phyloP scores from a whole-genome alignment of 108 stramenopile species.

The Ochromonas danica region DNA sequence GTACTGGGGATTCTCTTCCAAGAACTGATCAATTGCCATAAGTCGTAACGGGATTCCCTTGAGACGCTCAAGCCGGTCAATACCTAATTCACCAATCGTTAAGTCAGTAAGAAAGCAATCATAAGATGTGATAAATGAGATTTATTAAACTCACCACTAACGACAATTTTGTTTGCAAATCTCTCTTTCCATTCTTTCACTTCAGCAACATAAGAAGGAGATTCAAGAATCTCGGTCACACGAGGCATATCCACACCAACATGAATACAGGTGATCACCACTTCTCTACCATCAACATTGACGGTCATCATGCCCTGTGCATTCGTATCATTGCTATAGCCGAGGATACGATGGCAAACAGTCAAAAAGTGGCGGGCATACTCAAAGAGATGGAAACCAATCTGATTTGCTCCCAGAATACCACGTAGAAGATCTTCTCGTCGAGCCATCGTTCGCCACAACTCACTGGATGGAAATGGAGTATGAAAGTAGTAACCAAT shows the following conservation, averaged over 20 bases:
- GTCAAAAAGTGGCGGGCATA: slow-evolving; percentile 69
- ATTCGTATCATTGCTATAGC: slow-evolving; percentile 75
- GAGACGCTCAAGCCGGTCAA: slow-evolving; percentile 89
- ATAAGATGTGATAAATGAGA: neutral
- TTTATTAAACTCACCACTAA: too few species aligned
- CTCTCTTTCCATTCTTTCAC: neutral
- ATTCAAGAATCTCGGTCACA: neutral
- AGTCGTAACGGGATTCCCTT: slow-evolving; percentile 68
- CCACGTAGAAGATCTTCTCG: slow-evolving; percentile 65
- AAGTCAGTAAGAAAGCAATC: neutral
- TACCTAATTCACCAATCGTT: slow-evolving; percentile 68
- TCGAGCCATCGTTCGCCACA: slow-evolving; percentile 61
- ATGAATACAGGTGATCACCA: slow-evolving; percentile 88
- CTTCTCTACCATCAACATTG: slow-evolving; percentile 86
- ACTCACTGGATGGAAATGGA: slow-evolving; percentile 68
- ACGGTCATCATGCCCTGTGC: slow-evolving; percentile 54
- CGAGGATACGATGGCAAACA: slow-evolving; percentile 59
- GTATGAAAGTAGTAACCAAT: slow-evolving; percentile 69
- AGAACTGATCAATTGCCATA: slow-evolving; percentile 59
- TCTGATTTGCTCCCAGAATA: slow-evolving; percentile 66
- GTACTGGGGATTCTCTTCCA: slow-evolving; percentile 44
- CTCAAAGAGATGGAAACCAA: slow-evolving; percentile 70
- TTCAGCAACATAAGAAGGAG: neutral
- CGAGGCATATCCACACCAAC: slow-evolving; percentile 83
- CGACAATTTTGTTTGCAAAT: slow-evolving; percentile 11